Evolutionary conservation across 805 yeast genomes (phyloP), one percentile per base, ranked within the genome.

Genomic region (Komagataella pastoris): DNA sequence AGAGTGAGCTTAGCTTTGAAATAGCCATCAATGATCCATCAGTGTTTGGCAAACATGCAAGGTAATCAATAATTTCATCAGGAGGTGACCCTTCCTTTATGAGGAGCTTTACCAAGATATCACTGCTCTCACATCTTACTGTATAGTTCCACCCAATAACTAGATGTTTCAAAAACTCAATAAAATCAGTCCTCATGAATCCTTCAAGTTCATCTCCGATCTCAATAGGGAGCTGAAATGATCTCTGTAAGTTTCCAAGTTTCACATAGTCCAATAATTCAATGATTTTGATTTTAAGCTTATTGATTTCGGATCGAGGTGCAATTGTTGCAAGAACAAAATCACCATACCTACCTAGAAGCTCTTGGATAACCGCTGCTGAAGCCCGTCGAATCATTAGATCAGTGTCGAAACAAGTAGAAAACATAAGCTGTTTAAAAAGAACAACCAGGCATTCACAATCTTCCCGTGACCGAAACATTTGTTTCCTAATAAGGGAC

Each of bases 291-390:
- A 84, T 68, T 17, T 74, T 70, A 53, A 69, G 67, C 6, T 60
- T 58, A 7, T 75, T 70, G 12, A 58, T 57, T 1, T 48, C 40
- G 7, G 49, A 17, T 50, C 49, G 17, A 49, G 18, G 49, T 18
- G 50, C 40, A 49, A 50, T 48, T 3, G 56, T 50, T 3, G 53
- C 55, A 58, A 80, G 66, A 24, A 72, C 52, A 30, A 52, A 36
- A 10, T 65, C 66, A 1, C 86, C 86, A 60, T 80, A 82, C 44
- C 97, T 68, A 0, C 98, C 98, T 2, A 88, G 62, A 14, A 85
- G 71, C 59, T 90, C 98, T 61, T 90, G 97, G 6, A 90, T 59
- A 0, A 93, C 91, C 0, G 97, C 96, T 4, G 88, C 72, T 1
- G 90, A 83, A 17, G 97, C 90, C 53, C 95, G 71, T 52, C 97